phyloP scores from a whole-genome alignment of 2,329 filamentous ascomycete genomes.

The Xylariaceae sp. region DNA sequence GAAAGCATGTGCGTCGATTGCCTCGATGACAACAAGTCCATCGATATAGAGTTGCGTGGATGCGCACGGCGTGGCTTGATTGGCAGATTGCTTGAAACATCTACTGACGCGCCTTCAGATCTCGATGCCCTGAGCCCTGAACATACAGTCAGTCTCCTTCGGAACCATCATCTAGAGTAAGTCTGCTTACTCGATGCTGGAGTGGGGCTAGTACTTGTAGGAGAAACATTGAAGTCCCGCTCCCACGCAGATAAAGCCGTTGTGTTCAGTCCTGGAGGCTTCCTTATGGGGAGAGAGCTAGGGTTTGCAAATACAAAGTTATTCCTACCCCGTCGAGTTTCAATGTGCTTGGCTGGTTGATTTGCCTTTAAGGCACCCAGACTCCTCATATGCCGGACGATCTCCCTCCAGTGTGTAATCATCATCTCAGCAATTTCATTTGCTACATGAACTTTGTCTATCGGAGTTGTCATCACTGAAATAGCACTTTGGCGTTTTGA shows the following conservation, averaged over 20 bases:
- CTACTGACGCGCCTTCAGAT: not conserved
- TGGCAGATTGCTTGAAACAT: conserved; percentile 2
- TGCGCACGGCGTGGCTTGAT: conserved; percentile 13
- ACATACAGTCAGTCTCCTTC: too few relatives aligned
- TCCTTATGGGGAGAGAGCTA: conserved; percentile 18
- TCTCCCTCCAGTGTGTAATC: conserved; percentile 60
- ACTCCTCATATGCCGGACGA: conserved; percentile 55
- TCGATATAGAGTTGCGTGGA: conserved; percentile 12
- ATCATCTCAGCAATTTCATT: conserved; percentile 62
- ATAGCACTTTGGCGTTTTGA: conserved; percentile 16
- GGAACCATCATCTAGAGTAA: not conserved
- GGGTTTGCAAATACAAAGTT: too few relatives aligned
- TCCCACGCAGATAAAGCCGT: conserved; percentile 9
- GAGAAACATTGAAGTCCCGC: conserved; percentile 27
- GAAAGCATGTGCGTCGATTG: conserved; percentile 19
- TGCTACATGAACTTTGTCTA: conserved; percentile 56
- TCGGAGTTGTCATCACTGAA: conserved; percentile 19
- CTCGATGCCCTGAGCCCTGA: conserved; percentile 4
- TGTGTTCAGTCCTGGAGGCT: conserved; percentile 33
- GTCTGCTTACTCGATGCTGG: conserved; percentile 20
- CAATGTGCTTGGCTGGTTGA: conserved; percentile 1
- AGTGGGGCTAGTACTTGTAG: conserved; percentile 34
- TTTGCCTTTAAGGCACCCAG: conserved; percentile 32
- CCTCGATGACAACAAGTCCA: conserved; percentile 5
- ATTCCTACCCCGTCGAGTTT: too few relatives aligned